Percentiles rank a stretch among this genome's conserved stretches.
Evolutionary conservation across 2,329 filamentous ascomycete genomes (phyloP).

Genomic region (Colletotrichum paranaense): DNA sequence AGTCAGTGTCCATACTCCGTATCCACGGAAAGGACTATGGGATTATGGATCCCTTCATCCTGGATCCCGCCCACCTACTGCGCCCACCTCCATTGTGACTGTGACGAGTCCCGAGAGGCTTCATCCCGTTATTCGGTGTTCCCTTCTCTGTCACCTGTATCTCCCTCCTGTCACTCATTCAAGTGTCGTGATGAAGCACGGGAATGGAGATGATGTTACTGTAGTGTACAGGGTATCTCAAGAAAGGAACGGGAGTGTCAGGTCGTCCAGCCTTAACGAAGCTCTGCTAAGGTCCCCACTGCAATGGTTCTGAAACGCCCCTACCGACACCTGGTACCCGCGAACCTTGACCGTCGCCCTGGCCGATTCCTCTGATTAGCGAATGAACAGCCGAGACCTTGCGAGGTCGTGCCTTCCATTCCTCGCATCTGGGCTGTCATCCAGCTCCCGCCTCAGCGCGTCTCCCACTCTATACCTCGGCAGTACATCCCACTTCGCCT

Average conservation of each 20-base stretch:
- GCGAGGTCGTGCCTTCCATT: neutral
- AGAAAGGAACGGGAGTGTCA: no score
- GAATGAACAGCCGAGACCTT: slow-evolving; percentile 21
- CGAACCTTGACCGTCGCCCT: slow-evolving; percentile 26
- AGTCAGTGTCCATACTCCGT: neutral
- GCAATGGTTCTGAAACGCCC: slow-evolving; percentile 32
- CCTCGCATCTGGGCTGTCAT: neutral
- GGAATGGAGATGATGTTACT: no score
- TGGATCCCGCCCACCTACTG: neutral
- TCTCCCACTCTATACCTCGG: neutral
- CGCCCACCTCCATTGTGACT: neutral
- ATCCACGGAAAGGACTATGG: neutral
- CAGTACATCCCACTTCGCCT: neutral
- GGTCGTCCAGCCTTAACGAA: slow-evolving; percentile 20
- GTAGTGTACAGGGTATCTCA: no score
- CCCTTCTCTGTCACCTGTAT: neutral
- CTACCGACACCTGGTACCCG: slow-evolving; percentile 17
- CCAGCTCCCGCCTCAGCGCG: neutral
- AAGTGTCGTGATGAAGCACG: neutral
- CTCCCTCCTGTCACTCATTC: neutral
- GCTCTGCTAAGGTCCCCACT: slow-evolving; percentile 26
- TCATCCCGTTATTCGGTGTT: neutral
- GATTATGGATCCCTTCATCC: no score
- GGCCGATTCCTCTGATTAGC: slow-evolving; percentile 23
- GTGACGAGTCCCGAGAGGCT: neutral